Conservation (phyloP, 2,329 filamentous ascomycete genomes). For the Aureobasidium sp. region DNA sequence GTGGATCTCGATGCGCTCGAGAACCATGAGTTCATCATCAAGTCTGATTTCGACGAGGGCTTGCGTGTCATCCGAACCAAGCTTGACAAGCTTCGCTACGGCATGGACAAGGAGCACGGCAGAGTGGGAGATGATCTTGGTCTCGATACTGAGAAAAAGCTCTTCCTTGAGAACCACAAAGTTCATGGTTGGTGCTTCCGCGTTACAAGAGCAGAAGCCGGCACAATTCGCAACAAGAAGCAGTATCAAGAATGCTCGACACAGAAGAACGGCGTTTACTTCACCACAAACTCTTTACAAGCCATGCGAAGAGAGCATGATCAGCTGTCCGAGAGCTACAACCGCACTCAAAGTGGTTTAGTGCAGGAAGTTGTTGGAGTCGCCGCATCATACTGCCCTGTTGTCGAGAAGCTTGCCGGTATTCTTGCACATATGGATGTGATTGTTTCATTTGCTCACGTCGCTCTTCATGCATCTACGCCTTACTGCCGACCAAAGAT, state of each 20-base stretch:
- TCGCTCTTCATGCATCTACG: slow-evolving; percentile 84
- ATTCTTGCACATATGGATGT: slow-evolving; percentile 92
- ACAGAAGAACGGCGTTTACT: slow-evolving; percentile 98
- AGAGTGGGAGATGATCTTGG: slow-evolving; percentile 72
- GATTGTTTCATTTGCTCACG: slow-evolving; percentile 87
- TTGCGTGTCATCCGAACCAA: slow-evolving; percentile 84
- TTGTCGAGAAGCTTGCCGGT: slow-evolving; percentile 80
- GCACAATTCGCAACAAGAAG: slow-evolving; percentile 85
- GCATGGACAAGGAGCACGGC: slow-evolving; percentile 77
- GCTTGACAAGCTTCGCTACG: slow-evolving; percentile 72
- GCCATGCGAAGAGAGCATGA: slow-evolving; percentile 83
- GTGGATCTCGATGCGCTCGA: slow-evolving; percentile 93
- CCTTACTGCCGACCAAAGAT: slow-evolving; percentile 89
- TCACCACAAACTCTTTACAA: slow-evolving; percentile 79
- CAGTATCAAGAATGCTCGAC: slow-evolving; percentile 92
- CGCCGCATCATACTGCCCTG: slow-evolving; percentile 87
- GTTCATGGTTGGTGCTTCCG: slow-evolving; percentile 96
- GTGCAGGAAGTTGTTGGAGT: slow-evolving; percentile 90
- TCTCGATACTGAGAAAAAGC: slow-evolving; percentile 95
- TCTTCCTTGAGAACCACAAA: slow-evolving; percentile 93
- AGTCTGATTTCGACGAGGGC: slow-evolving; percentile 90
- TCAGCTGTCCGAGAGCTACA: slow-evolving; percentile 89
- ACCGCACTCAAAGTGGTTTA: slow-evolving; percentile 83
- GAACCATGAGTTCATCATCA: slow-evolving; percentile 97
- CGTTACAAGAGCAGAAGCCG: slow-evolving; percentile 81